A percentile compares a stretch with the other conserved stretches of the same genome.
Evolutionary conservation across 2,329 filamentous ascomycete genomes (phyloP).

Genomic region (Raffaelea arxii): DNA sequence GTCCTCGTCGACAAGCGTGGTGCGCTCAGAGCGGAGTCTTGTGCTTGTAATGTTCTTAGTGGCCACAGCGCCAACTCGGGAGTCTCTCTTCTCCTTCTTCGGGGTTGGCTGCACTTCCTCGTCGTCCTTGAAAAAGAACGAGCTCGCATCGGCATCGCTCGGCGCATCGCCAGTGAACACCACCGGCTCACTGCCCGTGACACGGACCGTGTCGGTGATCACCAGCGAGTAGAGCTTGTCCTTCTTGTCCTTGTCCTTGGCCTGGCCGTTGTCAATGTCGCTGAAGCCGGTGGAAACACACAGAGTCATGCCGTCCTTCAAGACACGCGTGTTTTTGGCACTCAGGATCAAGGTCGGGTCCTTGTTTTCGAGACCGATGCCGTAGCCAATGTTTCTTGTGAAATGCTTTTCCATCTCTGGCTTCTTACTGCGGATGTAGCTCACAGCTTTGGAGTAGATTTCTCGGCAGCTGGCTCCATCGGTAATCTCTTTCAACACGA

Average conservation of each 20-base stretch:
- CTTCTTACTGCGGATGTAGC: slow-evolving; percentile 77
- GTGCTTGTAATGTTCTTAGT: slow-evolving; percentile 94
- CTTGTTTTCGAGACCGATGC: slow-evolving; percentile 84
- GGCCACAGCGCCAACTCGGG: slow-evolving; percentile 74
- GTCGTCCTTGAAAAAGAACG: slow-evolving; percentile 98
- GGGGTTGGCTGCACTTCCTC: slow-evolving; percentile 76
- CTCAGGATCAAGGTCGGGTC: slow-evolving; percentile 78
- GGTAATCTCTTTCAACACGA: slow-evolving; percentile 82
- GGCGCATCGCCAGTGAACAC: slow-evolving; percentile 92
- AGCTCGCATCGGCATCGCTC: slow-evolving; percentile 84
- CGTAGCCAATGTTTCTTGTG: slow-evolving; percentile 81
- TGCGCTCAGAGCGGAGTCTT: slow-evolving; percentile 80
- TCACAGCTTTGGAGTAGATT: slow-evolving; percentile 79
- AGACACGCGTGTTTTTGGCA: slow-evolving; percentile 68
- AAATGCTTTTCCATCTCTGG: slow-evolving; percentile 94
- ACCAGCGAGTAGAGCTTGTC: slow-evolving; percentile 83
- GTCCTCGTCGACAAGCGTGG: slow-evolving; percentile 81
- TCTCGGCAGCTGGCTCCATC: slow-evolving; percentile 84
- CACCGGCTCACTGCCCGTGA: slow-evolving; percentile 66
- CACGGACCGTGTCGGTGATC: slow-evolving; percentile 86
- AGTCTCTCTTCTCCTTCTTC: slow-evolving; percentile 85
- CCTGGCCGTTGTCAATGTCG: slow-evolving; percentile 76
- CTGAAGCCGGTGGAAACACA: slow-evolving; percentile 82
- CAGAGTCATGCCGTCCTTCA: slow-evolving; percentile 97
- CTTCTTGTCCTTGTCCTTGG: slow-evolving; percentile 84